Base-by-base conservation (phyloP, 164 flowering plant genomes). In the Vitis cinerea region DNA sequence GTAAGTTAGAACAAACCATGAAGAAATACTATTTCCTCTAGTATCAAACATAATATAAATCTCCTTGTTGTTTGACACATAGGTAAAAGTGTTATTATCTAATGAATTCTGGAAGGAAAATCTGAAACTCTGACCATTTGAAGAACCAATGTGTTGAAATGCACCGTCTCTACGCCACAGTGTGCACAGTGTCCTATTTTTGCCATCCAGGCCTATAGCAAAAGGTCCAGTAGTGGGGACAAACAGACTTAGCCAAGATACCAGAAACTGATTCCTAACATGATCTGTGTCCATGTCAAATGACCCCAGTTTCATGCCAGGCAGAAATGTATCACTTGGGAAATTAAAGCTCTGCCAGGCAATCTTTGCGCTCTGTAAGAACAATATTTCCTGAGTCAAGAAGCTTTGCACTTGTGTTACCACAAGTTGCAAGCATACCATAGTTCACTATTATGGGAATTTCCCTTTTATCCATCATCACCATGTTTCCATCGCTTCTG, bases 231-330 rank as follows among this genome's bases (percentile, higher is more conserved):
- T 5, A 29, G 48, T 0, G 11, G 66, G 72, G 51, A 2, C 27
- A 15, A 14, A 17, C 15, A 37, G 66, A 50, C 50, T 69, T 10
- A 50, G 30, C 72, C 72, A 61, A 1, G 66, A 61, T 3, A 15
- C 10, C 13, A 52, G 53, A 52, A 50, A 60, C 59, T 52, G 65
- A 14, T 29, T 3, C 17, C 64, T 50, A 1, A 31, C 5, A 6
- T 31, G 66, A 19, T 30, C 14, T 5, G 59, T 61, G 10, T 61
- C 11, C n/a, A 69, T 3, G 10, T 61, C 37, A 19, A 69, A 69
- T 30, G 1, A 50, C 59, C 72, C 66, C 9, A 69, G 9, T 37
- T 60, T 69, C 72, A 69, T 69, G 0, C 65, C 68, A 14, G 57
- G 59, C 48, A 65, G 50, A 29, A 23, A 53, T 3, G 68, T 9